Evolutionary conservation across 495 filamentous ascomycete species (phyloP).

Genomic region (Podospora didyma): DNA sequence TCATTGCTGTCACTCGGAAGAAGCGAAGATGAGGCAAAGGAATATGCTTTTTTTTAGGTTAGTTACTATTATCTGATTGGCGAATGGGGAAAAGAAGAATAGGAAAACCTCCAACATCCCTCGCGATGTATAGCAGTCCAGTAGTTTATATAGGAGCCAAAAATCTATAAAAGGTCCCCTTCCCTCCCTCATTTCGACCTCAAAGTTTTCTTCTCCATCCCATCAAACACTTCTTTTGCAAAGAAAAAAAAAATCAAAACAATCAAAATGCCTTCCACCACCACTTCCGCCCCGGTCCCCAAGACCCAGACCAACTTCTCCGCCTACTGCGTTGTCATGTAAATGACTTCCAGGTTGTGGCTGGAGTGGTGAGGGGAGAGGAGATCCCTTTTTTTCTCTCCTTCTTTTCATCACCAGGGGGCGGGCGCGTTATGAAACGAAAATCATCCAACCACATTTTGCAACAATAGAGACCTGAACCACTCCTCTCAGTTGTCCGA

Average conservation of each 20-base stretch:
- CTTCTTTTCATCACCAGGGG: no score
- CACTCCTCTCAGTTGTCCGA: not conserved
- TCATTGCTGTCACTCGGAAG: not conserved
- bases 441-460: not conserved
- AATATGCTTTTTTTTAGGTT: not conserved
- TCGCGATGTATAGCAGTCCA: not conserved
- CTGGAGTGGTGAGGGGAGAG: not conserved
- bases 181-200: conserved; percentile 1
- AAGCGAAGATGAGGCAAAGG: not conserved
- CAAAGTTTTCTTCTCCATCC: conserved; percentile 12
- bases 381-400: not conserved
- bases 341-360: conserved; percentile 21
- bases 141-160: not conserved
- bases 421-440: no score
- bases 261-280: conserved; percentile 36
- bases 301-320: conserved; percentile 28
- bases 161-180: conserved; percentile 17
- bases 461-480: not conserved
- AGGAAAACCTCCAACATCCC: not conserved
- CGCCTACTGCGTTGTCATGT: conserved; percentile 38
- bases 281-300: conserved; percentile 25
- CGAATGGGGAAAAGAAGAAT: not conserved
- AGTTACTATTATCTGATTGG: not conserved
- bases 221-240: conserved; percentile 4
- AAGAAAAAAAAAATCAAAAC: conserved; percentile 17